Evolutionary conservation across 345 rosid genomes (phyloP).

Genomic region (Moricandia moricandioides): DNA sequence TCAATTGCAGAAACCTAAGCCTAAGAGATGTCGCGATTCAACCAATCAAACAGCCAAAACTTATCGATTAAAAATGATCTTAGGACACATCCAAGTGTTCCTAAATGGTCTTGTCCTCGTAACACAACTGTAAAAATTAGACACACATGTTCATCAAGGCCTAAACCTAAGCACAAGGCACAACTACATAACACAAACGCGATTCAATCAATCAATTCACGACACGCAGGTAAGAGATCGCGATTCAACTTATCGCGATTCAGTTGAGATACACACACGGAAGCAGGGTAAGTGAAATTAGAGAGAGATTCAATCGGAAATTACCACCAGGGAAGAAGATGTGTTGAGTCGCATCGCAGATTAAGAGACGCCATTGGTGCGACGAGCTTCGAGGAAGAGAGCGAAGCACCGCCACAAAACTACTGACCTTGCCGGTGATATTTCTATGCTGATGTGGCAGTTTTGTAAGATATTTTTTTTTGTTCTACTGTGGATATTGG

Average conservation of each 20-base stretch:
- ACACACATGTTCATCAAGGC: background rate
- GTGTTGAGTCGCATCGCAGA: background rate
- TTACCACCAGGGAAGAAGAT: constrained; percentile 21
- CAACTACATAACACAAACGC: background rate
- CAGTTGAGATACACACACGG: background rate
- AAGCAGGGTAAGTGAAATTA: background rate
- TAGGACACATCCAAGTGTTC: constrained; percentile 11
- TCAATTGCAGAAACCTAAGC: background rate
- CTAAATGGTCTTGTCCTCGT: background rate
- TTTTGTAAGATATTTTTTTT: background rate
- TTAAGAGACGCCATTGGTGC: constrained; percentile 26
- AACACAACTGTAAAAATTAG: constrained; percentile 18
- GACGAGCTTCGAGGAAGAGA: background rate
- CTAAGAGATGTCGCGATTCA: background rate
- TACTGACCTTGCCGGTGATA: constrained; percentile 15
- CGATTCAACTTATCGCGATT: background rate
- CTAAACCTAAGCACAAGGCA: background rate
- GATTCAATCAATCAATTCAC: too few species aligned
- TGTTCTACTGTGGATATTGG: background rate
- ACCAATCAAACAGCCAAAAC: background rate
- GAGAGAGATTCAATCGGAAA: background rate
- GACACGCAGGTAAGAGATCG: background rate
- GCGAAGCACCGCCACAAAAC: constrained; percentile 24
- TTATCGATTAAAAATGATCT: background rate
- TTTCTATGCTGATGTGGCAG: constrained; percentile 31